Conservation (phyloP, 345 rosid genomes). For the Brassica napus region DNA sequence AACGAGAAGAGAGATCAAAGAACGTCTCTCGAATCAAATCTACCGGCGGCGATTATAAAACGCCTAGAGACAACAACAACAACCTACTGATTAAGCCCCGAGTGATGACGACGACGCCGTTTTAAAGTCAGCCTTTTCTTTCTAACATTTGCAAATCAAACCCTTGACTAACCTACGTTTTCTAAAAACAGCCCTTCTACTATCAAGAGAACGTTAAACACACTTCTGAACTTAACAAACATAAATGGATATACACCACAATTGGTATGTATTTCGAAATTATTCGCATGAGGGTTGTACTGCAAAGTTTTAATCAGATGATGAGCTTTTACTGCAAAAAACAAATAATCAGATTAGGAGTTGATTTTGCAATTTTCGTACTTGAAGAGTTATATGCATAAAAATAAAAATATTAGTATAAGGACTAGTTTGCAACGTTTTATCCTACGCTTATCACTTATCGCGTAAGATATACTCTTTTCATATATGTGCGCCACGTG, state of each 20-base stretch:
- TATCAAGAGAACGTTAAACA: background rate
- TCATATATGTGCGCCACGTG: conserved; percentile 17
- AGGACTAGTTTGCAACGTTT: background rate
- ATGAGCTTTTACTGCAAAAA: background rate
- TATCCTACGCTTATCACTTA: conserved; percentile 16
- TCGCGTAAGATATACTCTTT: conserved; percentile 28
- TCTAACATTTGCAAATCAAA: background rate
- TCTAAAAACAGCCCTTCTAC: background rate
- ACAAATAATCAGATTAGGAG: background rate
- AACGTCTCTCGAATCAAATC: background rate
- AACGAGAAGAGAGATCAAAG: background rate
- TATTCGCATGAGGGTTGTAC: background rate
- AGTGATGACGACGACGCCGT: background rate
- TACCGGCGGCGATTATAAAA: background rate
- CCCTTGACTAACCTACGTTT: background rate
- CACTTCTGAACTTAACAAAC: background rate
- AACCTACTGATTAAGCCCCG: background rate
- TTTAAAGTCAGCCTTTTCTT: background rate
- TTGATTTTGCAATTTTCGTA: background rate
- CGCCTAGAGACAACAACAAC: background rate
- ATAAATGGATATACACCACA: background rate
- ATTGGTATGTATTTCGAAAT: background rate
- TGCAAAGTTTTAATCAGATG: background rate
- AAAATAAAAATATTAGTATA: background rate
- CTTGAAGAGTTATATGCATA: background rate